phyloP scores from a whole-genome alignment of 441 rosid genomes.

The Biscutella auriculata region DNA sequence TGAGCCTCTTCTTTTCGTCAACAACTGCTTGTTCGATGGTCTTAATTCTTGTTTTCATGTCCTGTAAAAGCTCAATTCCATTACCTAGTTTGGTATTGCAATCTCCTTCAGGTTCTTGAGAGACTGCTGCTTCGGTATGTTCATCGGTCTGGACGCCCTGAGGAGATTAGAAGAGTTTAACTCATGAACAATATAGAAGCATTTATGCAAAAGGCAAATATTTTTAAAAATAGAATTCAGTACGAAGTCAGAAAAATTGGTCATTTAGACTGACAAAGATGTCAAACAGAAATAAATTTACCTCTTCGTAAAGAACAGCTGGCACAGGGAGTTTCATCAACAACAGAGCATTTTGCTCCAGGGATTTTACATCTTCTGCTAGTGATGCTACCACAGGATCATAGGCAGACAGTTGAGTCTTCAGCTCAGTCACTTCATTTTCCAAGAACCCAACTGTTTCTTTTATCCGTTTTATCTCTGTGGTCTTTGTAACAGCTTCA shows the following conservation, averaged over 20 bases:
- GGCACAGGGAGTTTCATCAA: conserved; percentile 24
- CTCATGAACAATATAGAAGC: neutral
- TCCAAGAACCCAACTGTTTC: conserved; percentile 45
- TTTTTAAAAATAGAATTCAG: neutral
- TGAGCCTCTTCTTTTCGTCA: conserved; percentile 41
- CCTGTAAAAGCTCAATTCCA: conserved; percentile 57
- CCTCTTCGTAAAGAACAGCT: conserved; percentile 25
- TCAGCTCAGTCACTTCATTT: conserved; percentile 43
- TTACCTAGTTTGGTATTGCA: conserved; percentile 10
- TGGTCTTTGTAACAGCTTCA: conserved; percentile 31
- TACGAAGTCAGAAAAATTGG: neutral
- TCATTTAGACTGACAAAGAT: neutral
- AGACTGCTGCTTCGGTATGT: conserved; percentile 20
- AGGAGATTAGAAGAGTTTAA: conserved; percentile 9
- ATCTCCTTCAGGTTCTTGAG: conserved; percentile 4
- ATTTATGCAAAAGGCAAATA: neutral
- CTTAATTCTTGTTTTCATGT: conserved; percentile 52
- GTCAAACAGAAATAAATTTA: conserved; percentile 15
- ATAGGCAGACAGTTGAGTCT: conserved; percentile 43
- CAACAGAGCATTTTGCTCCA: conserved; percentile 34
- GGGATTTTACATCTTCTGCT: conserved; percentile 36
- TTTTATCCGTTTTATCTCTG: conserved; percentile 40
- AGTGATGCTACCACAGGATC: conserved; percentile 47
- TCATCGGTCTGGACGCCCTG: conserved; percentile 34
- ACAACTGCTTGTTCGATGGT: conserved; percentile 52